phyloP scores from a whole-genome alignment of 2,329 filamentous ascomycete genomes.

The Trichoderma endophyticum region DNA sequence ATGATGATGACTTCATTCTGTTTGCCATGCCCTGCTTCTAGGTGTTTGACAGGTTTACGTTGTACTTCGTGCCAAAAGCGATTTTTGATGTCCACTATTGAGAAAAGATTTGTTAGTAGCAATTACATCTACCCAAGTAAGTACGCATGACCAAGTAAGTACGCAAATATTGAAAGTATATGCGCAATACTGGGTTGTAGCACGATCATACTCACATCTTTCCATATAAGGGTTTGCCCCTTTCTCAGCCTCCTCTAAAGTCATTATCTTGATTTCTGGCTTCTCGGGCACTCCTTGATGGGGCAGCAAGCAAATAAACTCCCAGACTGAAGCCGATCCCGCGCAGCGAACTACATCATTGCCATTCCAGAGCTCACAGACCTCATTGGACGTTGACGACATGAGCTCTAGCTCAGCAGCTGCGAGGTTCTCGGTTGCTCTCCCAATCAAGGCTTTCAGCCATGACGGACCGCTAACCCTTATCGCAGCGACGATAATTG shows the following conservation, averaged over 20 bases:
- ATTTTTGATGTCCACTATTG: too few relatives aligned
- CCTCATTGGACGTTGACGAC: slow-evolving; percentile 45
- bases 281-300: neutral
- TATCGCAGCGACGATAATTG: slow-evolving; percentile 42
- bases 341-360: slow-evolving; percentile 31
- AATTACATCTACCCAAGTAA: too few relatives aligned
- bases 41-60: too few relatives aligned
- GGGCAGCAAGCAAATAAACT: slow-evolving; percentile 21
- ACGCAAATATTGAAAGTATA: too few relatives aligned
- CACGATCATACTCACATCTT: too few relatives aligned
- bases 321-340: slow-evolving; percentile 20
- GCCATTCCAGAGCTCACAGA: slow-evolving; percentile 45
- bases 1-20: too few relatives aligned
- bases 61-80: too few relatives aligned
- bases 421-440: slow-evolving; percentile 42
- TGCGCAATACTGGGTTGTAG: too few relatives aligned
- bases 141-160: too few relatives aligned
- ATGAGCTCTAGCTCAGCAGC: slow-evolving; percentile 42
- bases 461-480: slow-evolving; percentile 42
- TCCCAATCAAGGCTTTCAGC: slow-evolving; percentile 43
- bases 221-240: too few relatives aligned
- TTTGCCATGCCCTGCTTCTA: too few relatives aligned
- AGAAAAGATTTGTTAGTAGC: too few relatives aligned
- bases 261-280: neutral
- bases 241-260: neutral